Evolutionary conservation across 2,329 filamentous ascomycete species (phyloP).

Genomic region (Neurospora sp.): DNA sequence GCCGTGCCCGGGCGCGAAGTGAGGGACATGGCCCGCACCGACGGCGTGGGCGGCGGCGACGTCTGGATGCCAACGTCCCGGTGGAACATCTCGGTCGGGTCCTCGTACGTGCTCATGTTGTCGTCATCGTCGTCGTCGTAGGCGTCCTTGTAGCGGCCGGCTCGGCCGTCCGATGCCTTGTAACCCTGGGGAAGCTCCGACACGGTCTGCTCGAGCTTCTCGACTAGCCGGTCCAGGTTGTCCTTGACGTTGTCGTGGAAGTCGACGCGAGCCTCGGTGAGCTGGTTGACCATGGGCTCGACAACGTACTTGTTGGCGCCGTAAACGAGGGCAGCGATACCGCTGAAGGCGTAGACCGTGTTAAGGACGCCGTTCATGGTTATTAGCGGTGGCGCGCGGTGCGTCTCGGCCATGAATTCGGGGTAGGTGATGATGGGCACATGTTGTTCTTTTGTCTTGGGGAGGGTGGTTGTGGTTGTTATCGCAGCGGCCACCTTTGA

Average conservation of each 20-base stretch:
- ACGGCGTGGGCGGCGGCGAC: conserved; percentile 38
- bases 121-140: conserved; percentile 20
- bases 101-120: conserved; percentile 40
- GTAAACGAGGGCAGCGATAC: conserved; percentile 55
- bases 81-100: conserved; percentile 72
- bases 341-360: conserved; percentile 48
- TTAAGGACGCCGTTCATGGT: conserved; percentile 49
- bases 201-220: conserved; percentile 45
- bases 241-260: conserved; percentile 38
- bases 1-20: conserved; percentile 2
- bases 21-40: conserved; percentile 9
- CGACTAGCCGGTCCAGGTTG: conserved; percentile 36
- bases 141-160: conserved; percentile 10
- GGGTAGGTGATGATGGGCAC: conserved; percentile 60
- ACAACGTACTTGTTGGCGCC: conserved; percentile 62
- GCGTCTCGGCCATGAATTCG: conserved; percentile 53
- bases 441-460: conserved; percentile 28
- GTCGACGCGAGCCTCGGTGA: conserved; percentile 43
- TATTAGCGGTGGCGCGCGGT: conserved; percentile 50
- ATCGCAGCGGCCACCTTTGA: conserved; percentile 23
- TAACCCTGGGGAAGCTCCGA: conserved; percentile 46
- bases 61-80: conserved; percentile 75
- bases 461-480: conserved; percentile 3
- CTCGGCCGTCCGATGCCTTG: conserved; percentile 14
- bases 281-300: conserved; percentile 47